Evolutionary conservation across 441 rosid species (phyloP).

Genomic region (Dalechampia spathulata): DNA sequence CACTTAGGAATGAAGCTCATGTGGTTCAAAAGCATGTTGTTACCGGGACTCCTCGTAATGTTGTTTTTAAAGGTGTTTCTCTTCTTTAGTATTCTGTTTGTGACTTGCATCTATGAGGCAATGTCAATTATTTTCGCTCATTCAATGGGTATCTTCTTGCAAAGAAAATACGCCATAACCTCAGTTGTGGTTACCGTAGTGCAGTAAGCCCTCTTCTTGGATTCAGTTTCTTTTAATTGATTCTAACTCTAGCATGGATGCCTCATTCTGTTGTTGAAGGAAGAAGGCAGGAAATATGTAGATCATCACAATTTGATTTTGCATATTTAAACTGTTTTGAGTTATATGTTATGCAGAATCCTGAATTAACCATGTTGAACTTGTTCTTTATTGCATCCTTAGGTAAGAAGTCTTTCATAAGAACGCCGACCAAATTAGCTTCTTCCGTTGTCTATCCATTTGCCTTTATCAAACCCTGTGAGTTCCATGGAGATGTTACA

Average conservation of each 20-base stretch:
- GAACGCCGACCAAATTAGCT: constrained; percentile 56
- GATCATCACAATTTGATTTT: too few relatives aligned
- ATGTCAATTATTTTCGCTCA: not conserved
- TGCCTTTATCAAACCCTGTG: constrained; percentile 88
- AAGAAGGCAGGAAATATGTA: not conserved
- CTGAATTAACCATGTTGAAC: not conserved
- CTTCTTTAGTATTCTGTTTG: not conserved
- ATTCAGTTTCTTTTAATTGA: not conserved
- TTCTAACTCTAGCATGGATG: not conserved
- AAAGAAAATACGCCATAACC: not conserved
- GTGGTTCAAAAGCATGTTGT: constrained; percentile 39
- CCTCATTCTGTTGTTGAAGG: not conserved
- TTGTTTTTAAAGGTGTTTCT: constrained; percentile 63
- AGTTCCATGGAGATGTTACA: constrained; percentile 81
- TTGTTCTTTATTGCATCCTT: constrained; percentile 1
- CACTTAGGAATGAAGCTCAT: constrained; percentile 31
- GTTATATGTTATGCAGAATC: not conserved
- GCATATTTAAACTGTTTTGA: too few relatives aligned
- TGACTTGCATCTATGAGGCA: not conserved
- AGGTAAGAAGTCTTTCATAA: constrained; percentile 67
- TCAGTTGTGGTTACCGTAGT: not conserved
- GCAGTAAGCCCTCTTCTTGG: not conserved
- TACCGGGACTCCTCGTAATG: constrained; percentile 48
- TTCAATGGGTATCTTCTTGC: not conserved
- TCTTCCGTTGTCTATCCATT: constrained; percentile 85